Conservation (phyloP, 495 filamentous ascomycete species). For the Talaromyces borbonicus region DNA sequence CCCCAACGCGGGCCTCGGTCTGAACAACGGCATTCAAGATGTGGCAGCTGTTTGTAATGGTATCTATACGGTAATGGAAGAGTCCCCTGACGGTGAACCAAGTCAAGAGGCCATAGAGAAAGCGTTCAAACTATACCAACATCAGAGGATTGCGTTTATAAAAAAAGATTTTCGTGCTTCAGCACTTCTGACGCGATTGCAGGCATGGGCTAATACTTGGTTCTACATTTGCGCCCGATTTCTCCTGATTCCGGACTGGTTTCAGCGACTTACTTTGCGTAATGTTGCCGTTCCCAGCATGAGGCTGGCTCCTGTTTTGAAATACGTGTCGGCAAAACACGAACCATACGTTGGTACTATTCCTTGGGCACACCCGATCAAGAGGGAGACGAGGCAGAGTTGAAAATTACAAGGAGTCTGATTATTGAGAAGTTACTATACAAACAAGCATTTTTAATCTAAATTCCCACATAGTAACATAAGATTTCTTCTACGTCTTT, state of each 20-base stretch:
- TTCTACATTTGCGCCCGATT: slow-evolving; percentile 15
- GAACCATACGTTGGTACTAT: neutral
- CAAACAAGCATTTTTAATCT: too few relatives aligned
- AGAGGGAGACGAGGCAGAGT: neutral
- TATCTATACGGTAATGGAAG: slow-evolving; percentile 9
- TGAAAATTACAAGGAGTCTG: neutral
- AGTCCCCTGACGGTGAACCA: neutral
- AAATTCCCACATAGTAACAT: too few relatives aligned
- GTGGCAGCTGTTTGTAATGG: slow-evolving; percentile 25
- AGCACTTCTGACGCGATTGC: slow-evolving; percentile 15
- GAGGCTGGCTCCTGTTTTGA: neutral
- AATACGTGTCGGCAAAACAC: neutral
- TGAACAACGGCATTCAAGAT: slow-evolving; percentile 26
- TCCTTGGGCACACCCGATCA: neutral
- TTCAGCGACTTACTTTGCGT: neutral
- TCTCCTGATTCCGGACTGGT: neutral
- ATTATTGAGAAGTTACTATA: too few relatives aligned
- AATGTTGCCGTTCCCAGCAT: neutral
- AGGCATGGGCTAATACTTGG: slow-evolving; percentile 11
- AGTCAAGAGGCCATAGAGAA: neutral
- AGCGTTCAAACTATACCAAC: slow-evolving; percentile 12
- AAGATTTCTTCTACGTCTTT: too few relatives aligned
- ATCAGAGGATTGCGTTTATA: slow-evolving; percentile 9
- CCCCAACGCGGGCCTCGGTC: slow-evolving; percentile 21
- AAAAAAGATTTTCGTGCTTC: slow-evolving; percentile 10